phyloP scores from a whole-genome alignment of 2,329 filamentous ascomycete species.

The Alternaria triticina region DNA sequence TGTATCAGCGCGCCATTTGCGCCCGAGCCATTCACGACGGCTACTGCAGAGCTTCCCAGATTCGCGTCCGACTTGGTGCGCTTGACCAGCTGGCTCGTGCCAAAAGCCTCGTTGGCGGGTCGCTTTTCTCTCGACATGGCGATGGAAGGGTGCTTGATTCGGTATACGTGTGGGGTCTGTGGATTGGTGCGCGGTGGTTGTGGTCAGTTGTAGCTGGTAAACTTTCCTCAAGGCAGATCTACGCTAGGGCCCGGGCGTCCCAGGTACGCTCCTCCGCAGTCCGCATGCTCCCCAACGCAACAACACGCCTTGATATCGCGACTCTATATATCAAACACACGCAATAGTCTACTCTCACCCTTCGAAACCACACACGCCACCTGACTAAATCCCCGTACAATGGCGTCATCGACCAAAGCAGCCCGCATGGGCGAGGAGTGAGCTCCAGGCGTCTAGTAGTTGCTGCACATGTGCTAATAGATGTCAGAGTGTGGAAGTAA shows the following conservation, averaged over 20 bases:
- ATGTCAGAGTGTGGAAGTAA: constrained; percentile 87
- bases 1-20: constrained; percentile 70
- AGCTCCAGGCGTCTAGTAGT: constrained; percentile 46
- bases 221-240: constrained; percentile 22
- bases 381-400: neutral
- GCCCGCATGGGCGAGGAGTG: constrained; percentile 78
- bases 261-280: constrained; percentile 19
- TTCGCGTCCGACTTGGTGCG: constrained; percentile 76
- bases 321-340: neutral
- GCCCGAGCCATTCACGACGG: constrained; percentile 62
- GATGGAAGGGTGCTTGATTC: constrained; percentile 1
- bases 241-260: constrained; percentile 20
- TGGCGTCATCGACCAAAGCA: constrained; percentile 67
- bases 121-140: constrained; percentile 91
- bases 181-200: constrained; percentile 7
- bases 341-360: neutral
- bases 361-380: neutral
- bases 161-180: neutral
- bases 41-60: constrained; percentile 61
- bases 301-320: constrained; percentile 22
- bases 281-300: constrained; percentile 17
- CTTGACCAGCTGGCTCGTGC: constrained; percentile 83
- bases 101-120: constrained; percentile 83
- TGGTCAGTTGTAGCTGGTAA: constrained; percentile 19
- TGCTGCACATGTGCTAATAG: constrained; percentile 39